Percentiles rank a stretch among this genome's conserved stretches.
Evolutionary conservation across 2,329 filamentous ascomycete species (phyloP).

Genomic region (Botryotinia calthae): DNA sequence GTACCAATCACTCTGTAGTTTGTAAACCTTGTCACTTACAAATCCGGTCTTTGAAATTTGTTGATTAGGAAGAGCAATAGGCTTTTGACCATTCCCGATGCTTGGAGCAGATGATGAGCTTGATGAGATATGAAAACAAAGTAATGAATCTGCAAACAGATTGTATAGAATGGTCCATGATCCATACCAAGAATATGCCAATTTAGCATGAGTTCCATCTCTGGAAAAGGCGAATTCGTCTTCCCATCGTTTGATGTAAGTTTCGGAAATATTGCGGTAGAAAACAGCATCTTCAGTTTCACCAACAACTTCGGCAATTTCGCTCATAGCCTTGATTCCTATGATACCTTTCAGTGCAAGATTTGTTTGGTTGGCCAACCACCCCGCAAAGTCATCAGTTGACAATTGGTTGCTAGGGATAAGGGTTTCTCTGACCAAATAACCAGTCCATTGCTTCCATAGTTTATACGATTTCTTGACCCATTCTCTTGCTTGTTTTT

Average conservation of each 20-base stretch:
- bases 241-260: constrained; percentile 65
- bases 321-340: constrained; percentile 74
- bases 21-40: constrained; percentile 73
- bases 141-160: constrained; percentile 66
- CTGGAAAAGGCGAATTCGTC: constrained; percentile 59
- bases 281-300: constrained; percentile 54
- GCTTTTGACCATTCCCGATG: constrained; percentile 29
- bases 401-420: constrained; percentile 65
- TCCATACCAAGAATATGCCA: constrained; percentile 71
- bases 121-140: constrained; percentile 68
- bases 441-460: constrained; percentile 69
- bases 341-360: constrained; percentile 75
- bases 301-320: constrained; percentile 58
- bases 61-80: constrained; percentile 25
- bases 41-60: constrained; percentile 49
- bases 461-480: constrained; percentile 58
- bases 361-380: constrained; percentile 67
- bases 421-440: constrained; percentile 62
- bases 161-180: constrained; percentile 74
- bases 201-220: constrained; percentile 64
- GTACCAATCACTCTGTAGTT: constrained; percentile 79
- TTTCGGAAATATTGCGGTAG: constrained; percentile 59
- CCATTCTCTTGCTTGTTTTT: constrained; percentile 60
- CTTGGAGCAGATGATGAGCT: constrained; percentile 32
- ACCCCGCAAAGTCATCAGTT: constrained; percentile 69